Evolutionary conservation across 768 basidiomycete genomes (phyloP), one percentile per base, ranked within the genome.

Genomic region (Termitomyces sp.): DNA sequence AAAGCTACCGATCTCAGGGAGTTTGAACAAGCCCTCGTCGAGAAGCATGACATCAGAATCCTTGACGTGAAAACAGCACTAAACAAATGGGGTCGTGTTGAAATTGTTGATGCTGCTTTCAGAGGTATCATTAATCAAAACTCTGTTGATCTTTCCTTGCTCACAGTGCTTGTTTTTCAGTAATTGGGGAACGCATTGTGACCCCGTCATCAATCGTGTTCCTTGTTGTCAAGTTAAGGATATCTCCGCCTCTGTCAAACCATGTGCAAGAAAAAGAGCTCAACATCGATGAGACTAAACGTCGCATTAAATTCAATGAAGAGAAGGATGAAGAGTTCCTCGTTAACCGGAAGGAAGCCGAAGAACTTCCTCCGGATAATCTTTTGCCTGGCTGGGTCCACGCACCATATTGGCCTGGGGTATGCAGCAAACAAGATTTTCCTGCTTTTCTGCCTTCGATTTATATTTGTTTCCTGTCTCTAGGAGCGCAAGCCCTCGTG

Each of bases 321-420:
- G 83, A 85, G 62, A 83, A 82, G 60, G 89, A 93, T 55, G 81
- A 88, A 51, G 81, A 85, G 62, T 92, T 95, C 74, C 77, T 96
- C 50, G 76, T 73, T 20, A 81, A 82, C 37, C 79, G 85, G 25
- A 80, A 80, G 37, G 87, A 89, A 4, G 78, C 81, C 0, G 92
- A 92, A 66, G 86, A 88, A 55, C 64, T 86, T 20, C 68, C 73
- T 15, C 67, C 73, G 0, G 73, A 77, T n/a, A 76, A 76, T 32
- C 69, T 69, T n/a, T 65, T 73, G 54, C 76, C 76, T 56, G 85
- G 81, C 32, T 86, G 77, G 61, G 94, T 90, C n/a, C 96, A 99
- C 71, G 92, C 96, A 7, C 96, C 96, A 5, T 82, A 84, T 69
- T 98, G 94, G 94, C 94, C 96, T 59, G 84, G 81, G 62, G 94